phyloP scores from a whole-genome alignment of 139 green algal species.

The Chlorella ohadii region DNA sequence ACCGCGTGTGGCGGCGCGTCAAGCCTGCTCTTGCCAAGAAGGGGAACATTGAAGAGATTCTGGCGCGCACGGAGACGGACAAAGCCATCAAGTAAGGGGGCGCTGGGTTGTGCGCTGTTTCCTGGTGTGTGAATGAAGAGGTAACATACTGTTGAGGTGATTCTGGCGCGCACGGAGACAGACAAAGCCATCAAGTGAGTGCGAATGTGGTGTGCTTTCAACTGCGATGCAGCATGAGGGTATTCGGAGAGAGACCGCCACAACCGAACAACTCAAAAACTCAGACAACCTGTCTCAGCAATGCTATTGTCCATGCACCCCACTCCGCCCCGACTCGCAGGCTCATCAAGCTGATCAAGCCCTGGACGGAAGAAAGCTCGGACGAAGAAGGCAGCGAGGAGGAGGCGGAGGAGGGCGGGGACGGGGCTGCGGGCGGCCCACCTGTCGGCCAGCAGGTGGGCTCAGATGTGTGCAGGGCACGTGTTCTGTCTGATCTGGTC shows the following conservation, averaged over 20 bases:
- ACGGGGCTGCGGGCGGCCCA: neutral
- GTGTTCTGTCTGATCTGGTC: too few species aligned
- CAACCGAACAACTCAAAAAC: too few species aligned
- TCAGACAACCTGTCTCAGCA: too few species aligned
- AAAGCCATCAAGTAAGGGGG: conserved; percentile 38
- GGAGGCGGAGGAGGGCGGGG: neutral
- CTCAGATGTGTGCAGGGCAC: too few species aligned
- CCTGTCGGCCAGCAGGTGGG: neutral
- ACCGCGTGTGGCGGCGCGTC: conserved; percentile 59
- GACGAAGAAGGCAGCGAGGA: neutral
- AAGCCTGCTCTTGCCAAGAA: conserved; percentile 44
- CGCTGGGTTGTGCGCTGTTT: too few species aligned
- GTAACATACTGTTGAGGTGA: too few species aligned
- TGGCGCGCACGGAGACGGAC: conserved; percentile 20
- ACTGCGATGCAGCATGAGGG: too few species aligned
- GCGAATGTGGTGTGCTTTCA: too few species aligned
- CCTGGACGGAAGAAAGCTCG: neutral
- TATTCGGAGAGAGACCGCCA: too few species aligned
- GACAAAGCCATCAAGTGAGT: conserved; percentile 44
- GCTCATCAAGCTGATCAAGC: conserved; percentile 39
- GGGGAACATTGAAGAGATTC: conserved; percentile 47
- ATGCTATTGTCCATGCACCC: neutral
- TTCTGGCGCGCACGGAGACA: conserved; percentile 23
- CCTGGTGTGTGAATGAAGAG: too few species aligned
- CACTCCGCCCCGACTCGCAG: neutral